Percentiles rank a stretch among this genome's conserved stretches.
Evolutionary conservation across 306 rosid genomes (phyloP).

Genomic region (Fagus crenata): DNA sequence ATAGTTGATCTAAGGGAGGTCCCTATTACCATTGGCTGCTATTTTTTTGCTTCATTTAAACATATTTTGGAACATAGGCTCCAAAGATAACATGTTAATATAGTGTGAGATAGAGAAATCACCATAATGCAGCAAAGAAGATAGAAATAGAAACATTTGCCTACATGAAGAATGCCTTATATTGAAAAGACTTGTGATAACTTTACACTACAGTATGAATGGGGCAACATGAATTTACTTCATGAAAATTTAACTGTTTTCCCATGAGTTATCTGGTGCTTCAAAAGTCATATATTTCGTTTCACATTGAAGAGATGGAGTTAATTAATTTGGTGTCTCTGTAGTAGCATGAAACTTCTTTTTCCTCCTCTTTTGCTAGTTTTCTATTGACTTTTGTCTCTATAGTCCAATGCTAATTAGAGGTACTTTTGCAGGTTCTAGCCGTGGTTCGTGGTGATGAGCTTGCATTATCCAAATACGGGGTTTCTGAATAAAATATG

Average conservation of each 20-base stretch:
- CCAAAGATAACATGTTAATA: background rate
- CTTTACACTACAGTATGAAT: too few species aligned
- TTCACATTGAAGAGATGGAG: background rate
- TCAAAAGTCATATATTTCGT: background rate
- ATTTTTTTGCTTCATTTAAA: background rate
- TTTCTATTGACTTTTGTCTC: background rate
- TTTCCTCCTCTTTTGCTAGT: background rate
- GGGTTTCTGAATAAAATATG: background rate
- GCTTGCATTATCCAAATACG: slow-evolving; percentile 5
- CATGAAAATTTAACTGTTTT: background rate
- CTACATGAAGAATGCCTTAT: too few species aligned
- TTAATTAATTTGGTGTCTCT: background rate
- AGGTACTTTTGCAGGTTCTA: slow-evolving; percentile 21
- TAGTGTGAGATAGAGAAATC: too few species aligned
- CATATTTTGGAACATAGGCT: background rate
- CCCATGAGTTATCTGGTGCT: background rate
- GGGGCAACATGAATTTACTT: background rate
- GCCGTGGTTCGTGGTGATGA: slow-evolving; percentile 35
- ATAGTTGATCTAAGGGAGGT: background rate
- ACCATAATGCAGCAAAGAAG: too few species aligned
- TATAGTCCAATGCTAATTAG: background rate
- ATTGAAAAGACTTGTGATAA: too few species aligned
- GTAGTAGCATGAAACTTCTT: background rate
- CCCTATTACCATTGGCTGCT: background rate
- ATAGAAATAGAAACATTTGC: too few species aligned